Evolutionary conservation across 2,329 filamentous ascomycete genomes (phyloP), one percentile per base, ranked within the genome.

Genomic region (Immersiporthe knoxdaviesiana): DNA sequence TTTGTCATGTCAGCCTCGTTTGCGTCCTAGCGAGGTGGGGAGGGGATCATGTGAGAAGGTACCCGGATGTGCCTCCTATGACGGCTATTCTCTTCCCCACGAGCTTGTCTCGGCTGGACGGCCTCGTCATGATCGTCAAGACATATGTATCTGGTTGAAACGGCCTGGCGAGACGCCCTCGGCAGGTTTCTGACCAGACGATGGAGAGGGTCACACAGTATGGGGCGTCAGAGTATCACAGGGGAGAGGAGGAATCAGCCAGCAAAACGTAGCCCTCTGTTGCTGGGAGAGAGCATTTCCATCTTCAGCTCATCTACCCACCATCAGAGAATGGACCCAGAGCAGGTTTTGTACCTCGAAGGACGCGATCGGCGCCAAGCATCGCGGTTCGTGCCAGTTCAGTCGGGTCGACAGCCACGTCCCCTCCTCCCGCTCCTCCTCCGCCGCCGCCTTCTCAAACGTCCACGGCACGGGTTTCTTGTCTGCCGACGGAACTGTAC

Each of bases 51-150:
- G 30, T 30, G 35, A 4, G 4, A 35, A 58, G 27, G 10, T 73
- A 78, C 78, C 78, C 78, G 1, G 79, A 79, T 1, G 78, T 77
- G 14, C 79, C 79, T n/a, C 79, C 79, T 39, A 80, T 75, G 21
- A 80, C 76, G 65, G 77, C 75, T 21, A 80, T 73, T 66, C 77
- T 79, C 72, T 80, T 76, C 64, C 76, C 76, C 0, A 72, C 73
- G 50, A 80, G 77, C 67, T 79, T 80, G 32, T 79, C 78, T 44
- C 59, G 52, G 37, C 62, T 71, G 35, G 66, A 67, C 5, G 59
- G 41, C 30, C 12, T 61, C 35, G 44, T 59, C 60, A 63, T 69
- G 21, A 37, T 63, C 5, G 59, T 66, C 47, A 35, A 63, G 50
- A 52, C 18, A 14, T 18, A 21, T 14, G 35, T 41, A 32, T 16